Base-by-base conservation (phyloP, 805 yeast species). In the Kurtzmaniella fragi region DNA sequence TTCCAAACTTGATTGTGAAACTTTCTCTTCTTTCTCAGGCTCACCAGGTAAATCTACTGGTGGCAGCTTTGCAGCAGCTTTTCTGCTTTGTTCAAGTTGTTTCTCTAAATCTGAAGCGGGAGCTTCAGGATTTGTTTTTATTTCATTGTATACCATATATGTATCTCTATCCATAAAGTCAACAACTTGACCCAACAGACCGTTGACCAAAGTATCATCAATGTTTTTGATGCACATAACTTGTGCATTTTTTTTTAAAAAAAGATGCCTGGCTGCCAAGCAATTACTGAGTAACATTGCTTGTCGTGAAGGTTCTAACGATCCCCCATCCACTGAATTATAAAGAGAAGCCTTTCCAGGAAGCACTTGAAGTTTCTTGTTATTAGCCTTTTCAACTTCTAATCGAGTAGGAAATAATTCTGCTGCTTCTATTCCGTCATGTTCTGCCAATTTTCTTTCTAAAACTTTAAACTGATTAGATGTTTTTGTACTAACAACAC, bases 181-280 rank as follows among this genome's bases (percentile, higher is more conserved):
- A 31, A 80, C 57, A 1, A 85, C 83, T 47, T 70, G 80, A 0
- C 95, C 95, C 26, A 84, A 61, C 0, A 89, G 78, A 0, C 95
- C 95, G 60, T 85, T 85, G 9, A 84, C 93, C 35, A 85, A 64
- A 0, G 78, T 71, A 23, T 76, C 82, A 53, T 83, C 91, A 41
- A 80, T 70, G 52, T 85, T 85, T 53, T 84, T 84, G 34, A 84
- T 71, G 70, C 84, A 77, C 91, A 85, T 84, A 1, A 85, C 95
- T 59, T 84, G 93, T 0, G 91, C 87, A 33, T 83, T 83, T 40
- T 72, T 72, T 51, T 84, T 85, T 49, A 85, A 61, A 5, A 64
- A 64, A 11, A 85, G 54, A 28, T 59, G 61, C 28, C 68, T 63
- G 2, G 87, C 85, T 1, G 89, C 84, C 50, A 84, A 57, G 45